Evolutionary conservation across 2,329 filamentous ascomycete species (phyloP), one percentile per base, ranked within the genome.

Genomic region (Calonectria fujianensis): DNA sequence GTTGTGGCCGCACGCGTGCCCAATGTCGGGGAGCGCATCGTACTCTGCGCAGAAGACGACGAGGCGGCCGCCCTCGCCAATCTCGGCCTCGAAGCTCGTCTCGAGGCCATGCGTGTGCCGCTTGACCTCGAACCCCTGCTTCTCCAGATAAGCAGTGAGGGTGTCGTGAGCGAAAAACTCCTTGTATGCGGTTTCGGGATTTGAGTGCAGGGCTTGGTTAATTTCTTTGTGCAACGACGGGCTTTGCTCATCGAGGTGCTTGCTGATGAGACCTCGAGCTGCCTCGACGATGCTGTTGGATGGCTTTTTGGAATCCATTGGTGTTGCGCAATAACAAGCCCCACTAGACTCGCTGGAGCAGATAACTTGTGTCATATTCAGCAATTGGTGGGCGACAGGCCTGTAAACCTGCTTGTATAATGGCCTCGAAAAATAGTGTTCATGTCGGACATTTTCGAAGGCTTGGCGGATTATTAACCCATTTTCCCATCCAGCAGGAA

Each of bases 1-100:
- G 75, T 91, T 91, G 81, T 91, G 89, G 5, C 90, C 89, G 70
- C 89, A 91, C 4, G 72, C 75, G 35, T 76, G 70, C 10, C 76
- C 76, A 63, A 78, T 76, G 1, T 69, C 73, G 0, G 76, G 76
- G 0, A 78, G 73, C 18, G 76, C 75, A 65, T 76, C 75, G 6
- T 76, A 76, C n/a, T 76, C 75, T 13, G 73, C 75, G 10, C 75
- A 76, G 16, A 73, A 76, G 32, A 78, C 51, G 29, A 75, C 67
- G 6, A 67, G 71, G 6, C 74, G 71, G 1, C 74, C 74, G 0
- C 68, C 69, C 10, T 54, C 52, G n/a, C 76, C 76, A 35, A 74
- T 57, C n/a, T 71, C 64, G 37, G 75, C 75, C 24, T 75, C 70
- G n/a, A 78, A 78, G 0, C 64, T 45, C 3, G 76, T 78, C 9